Conservation (phyloP, 352 stramenopile species). For the Aphanomyces euteiches region DNA sequence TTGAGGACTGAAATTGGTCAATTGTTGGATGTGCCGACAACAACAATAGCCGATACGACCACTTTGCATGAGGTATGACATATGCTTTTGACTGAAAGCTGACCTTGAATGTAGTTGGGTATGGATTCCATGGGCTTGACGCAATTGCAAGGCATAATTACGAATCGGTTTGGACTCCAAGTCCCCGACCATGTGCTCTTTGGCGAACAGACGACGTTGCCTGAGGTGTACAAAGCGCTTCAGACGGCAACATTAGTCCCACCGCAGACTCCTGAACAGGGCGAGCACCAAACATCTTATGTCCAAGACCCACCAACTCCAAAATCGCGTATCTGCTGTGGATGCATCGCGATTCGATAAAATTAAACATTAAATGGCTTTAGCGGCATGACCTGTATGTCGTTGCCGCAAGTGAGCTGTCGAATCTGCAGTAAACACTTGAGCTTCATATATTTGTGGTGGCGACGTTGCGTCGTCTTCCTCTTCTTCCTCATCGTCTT, state of each 20-base stretch:
- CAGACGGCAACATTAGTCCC: not conserved
- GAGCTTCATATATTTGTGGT: not conserved
- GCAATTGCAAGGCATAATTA: slow-evolving; percentile 93
- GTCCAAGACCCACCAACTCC: slow-evolving; percentile 12
- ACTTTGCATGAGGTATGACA: slow-evolving; percentile 60
- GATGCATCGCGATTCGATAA: slow-evolving; percentile 26
- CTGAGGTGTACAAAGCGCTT: slow-evolving; percentile 61
- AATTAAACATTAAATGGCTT: slow-evolving; percentile 13
- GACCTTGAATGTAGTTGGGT: slow-evolving; percentile 50
- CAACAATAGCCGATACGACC: slow-evolving; percentile 47
- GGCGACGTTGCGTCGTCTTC: not conserved
- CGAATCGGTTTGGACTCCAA: slow-evolving; percentile 84
- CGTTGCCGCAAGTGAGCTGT: slow-evolving; percentile 13
- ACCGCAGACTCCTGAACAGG: slow-evolving; percentile 8
- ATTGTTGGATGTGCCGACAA: slow-evolving; percentile 49
- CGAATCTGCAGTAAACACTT: slow-evolving; percentile 6
- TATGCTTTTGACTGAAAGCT: slow-evolving; percentile 46
- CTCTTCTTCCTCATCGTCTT: not conserved
- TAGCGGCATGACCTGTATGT: not conserved
- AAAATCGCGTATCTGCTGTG: slow-evolving; percentile 10
- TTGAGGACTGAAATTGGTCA: slow-evolving; percentile 57
- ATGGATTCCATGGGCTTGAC: slow-evolving; percentile 94
- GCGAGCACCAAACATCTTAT: slow-evolving; percentile 22
- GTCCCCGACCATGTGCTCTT: slow-evolving; percentile 93
- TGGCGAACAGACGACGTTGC: slow-evolving; percentile 78